phyloP scores from a whole-genome alignment of 306 rosid genomes.

The Begonia peltatifolia region DNA sequence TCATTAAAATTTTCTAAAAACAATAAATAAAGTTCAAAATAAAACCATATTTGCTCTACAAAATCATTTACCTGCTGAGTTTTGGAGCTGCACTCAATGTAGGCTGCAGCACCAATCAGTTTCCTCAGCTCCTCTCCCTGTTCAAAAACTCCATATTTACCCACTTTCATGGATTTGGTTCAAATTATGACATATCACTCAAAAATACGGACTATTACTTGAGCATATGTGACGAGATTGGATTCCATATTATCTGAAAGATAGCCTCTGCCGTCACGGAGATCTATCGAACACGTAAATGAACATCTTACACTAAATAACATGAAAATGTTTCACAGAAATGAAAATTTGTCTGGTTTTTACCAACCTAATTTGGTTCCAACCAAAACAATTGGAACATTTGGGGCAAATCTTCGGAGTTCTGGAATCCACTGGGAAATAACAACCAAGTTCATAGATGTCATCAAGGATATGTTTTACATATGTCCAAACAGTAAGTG shows the following conservation, averaged over 20 bases:
- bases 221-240: conserved; percentile 56
- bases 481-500: not conserved
- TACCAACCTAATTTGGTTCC: conserved; percentile 87
- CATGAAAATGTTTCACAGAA: not conserved
- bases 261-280: conserved; percentile 74
- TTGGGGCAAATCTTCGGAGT: conserved; percentile 87
- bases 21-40: conserved; percentile 1
- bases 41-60: not conserved
- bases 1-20: conserved; percentile 1
- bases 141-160: conserved; percentile 4
- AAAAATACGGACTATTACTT: conserved; percentile 22
- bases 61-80: conserved; percentile 67
- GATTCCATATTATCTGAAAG: conserved; percentile 65
- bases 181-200: not conserved
- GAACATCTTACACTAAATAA: not conserved
- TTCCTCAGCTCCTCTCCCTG: conserved; percentile 98
- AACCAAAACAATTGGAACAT: conserved; percentile 93
- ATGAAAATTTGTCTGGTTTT: not conserved
- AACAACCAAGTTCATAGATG: conserved; percentile 4
- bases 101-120: conserved; percentile 96
- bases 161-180: not conserved
- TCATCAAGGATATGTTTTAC: too few species aligned
- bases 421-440: conserved; percentile 94
- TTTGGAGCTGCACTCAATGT: conserved; percentile 94
- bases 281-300: conserved; percentile 32